Evolutionary conservation across 73 alveolate genomes (phyloP).

Genomic region (Paramecium tetraurelia): DNA sequence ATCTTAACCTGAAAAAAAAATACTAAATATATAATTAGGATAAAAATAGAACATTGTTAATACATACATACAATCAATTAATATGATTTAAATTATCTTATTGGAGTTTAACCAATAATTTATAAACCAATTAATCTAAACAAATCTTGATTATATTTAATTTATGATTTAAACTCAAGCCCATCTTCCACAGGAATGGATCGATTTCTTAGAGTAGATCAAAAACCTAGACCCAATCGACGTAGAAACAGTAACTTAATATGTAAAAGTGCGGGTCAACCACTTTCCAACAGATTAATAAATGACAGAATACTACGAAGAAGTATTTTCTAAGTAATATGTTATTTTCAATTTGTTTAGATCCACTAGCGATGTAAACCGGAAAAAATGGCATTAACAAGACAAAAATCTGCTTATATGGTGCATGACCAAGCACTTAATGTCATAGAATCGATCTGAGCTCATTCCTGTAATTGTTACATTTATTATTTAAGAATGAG

Average conservation of each 20-base stretch:
- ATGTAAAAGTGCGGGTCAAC: background rate
- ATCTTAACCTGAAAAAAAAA: background rate
- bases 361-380: background rate
- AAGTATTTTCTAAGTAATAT: background rate
- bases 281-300: background rate
- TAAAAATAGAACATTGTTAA: background rate
- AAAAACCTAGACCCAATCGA: background rate
- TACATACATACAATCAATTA: background rate
- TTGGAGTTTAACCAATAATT: background rate
- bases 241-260: background rate
- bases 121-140: background rate
- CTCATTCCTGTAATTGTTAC: background rate
- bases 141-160: conserved; percentile 17
- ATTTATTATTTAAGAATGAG: background rate
- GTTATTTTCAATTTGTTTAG: background rate
- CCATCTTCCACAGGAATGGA: background rate
- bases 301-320: background rate
- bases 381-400: background rate
- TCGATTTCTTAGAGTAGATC: background rate
- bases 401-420: conserved; percentile 14
- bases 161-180: background rate
- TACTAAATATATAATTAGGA: background rate
- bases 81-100: background rate
- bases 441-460: background rate
- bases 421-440: background rate